These are phyloP conservation scores for Aspergillus nanangensis DNA, from an alignment of 495 filamentous ascomycete genomes.

Conservation along the genomic window DNA sequence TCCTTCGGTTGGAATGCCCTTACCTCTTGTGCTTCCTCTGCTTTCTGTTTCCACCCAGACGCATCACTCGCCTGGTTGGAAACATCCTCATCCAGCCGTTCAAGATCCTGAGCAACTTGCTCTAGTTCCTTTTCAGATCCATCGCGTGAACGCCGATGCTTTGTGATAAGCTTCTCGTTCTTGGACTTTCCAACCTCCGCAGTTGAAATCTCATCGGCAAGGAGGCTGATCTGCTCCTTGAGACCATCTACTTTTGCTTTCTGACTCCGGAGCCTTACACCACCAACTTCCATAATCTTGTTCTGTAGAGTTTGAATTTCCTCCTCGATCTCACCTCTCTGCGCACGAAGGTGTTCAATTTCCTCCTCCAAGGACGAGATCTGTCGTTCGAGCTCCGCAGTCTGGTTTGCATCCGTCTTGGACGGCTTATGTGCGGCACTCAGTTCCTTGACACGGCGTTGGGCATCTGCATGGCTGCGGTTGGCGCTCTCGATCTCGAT, in stretches of 20 bases:
- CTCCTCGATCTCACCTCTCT: conserved; percentile 80
- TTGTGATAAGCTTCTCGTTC: conserved; percentile 84
- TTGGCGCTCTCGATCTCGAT: conserved; percentile 86
- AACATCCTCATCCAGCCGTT: conserved; percentile 70
- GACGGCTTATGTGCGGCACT: conserved; percentile 72
- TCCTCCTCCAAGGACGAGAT: conserved; percentile 71
- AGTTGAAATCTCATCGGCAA: conserved; percentile 75
- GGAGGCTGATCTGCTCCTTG: conserved; percentile 77
- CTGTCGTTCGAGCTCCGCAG: conserved; percentile 67
- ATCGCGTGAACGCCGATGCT: conserved; percentile 75
- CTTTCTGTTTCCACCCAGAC: conserved; percentile 64
- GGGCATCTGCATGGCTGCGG: conserved; percentile 76
- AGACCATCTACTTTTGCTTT: conserved; percentile 90
- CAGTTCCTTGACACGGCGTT: conserved; percentile 79
- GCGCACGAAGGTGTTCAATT: conserved; percentile 70
- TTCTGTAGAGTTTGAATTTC: conserved; percentile 88
- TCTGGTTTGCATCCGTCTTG: conserved; percentile 67
- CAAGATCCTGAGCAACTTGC: conserved; percentile 62
- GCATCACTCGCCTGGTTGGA: conserved; percentile 70
- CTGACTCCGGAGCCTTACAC: conserved; percentile 84
- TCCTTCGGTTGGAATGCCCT: conserved; percentile 1
- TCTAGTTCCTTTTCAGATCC: conserved; percentile 75
- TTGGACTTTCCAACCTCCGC: conserved; percentile 84
- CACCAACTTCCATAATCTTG: conserved; percentile 97
- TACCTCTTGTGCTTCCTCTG: conserved; percentile 80